Evolutionary conservation across 2,329 filamentous ascomycete species (phyloP).

Genomic region (Ophiostoma ulmi): DNA sequence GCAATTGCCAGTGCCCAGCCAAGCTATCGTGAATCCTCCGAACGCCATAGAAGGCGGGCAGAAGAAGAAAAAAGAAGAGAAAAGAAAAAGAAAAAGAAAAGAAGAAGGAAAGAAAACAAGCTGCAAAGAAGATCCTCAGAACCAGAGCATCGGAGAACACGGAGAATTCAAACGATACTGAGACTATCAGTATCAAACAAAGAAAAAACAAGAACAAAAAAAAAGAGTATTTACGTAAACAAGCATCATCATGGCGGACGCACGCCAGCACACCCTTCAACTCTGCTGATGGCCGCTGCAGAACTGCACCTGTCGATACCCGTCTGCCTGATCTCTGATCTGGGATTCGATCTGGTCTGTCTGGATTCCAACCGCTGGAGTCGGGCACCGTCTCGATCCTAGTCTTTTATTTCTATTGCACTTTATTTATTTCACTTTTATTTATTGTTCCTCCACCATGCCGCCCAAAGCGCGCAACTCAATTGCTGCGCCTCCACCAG

Average conservation of each 20-base stretch:
- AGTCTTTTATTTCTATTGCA: neutral
- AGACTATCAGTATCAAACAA: neutral
- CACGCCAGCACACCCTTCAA: neutral
- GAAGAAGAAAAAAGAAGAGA: neutral
- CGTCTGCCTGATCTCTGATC: neutral
- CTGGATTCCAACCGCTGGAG: neutral
- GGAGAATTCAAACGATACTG: neutral
- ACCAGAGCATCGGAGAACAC: neutral
- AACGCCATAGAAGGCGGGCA: neutral
- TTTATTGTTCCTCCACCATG: conserved; percentile 20
- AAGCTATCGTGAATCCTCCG: conserved; percentile 11
- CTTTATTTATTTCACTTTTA: neutral
- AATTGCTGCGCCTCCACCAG: neutral
- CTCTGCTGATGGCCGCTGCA: conserved; percentile 4
- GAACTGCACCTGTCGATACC: neutral
- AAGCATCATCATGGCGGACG: neutral
- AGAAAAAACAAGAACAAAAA: neutral
- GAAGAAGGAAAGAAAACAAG: neutral
- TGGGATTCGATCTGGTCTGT: neutral
- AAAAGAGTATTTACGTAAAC: neutral
- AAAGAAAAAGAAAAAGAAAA: conserved; percentile 9
- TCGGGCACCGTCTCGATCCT: neutral
- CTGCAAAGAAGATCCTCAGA: neutral
- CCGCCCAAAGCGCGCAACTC: conserved; percentile 8
- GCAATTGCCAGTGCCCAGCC: conserved; percentile 2